Evolutionary conservation across 805 yeast species (phyloP), one percentile per base, ranked within the genome.

Genomic region (Tetrapisispora nanseiensis): DNA sequence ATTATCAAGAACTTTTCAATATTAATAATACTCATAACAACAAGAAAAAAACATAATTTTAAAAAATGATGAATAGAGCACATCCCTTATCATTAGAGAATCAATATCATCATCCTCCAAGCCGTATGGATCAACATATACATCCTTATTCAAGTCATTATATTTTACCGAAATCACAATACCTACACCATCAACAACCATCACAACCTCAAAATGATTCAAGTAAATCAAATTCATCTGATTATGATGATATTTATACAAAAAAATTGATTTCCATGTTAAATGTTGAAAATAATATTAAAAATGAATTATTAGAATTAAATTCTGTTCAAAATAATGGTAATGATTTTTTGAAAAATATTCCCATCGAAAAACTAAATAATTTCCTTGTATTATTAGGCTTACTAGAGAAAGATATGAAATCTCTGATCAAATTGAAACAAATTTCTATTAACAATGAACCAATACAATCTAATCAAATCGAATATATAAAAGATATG

Each of bases 391-490:
- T 24, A 16, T 35, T 35, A 19, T 35, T 35, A 24, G 38, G 38
- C 11, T 9, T 35, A 16, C 13, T 35, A 24, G 38, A 35, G 12
- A 35, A 35, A 35, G 38, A 35, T 18, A 35, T 35, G 22, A 35
- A 35, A 11, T 15, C 30, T 3, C 13, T 35, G 5, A 20, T 35
- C 10, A 35, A 35, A 35, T 24, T 24, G 18, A 35, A 35, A 24
- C 38, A 35, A 26, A 35, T 35, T 11, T 35, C 38, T 18, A 35
- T 35, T 18, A 35, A 35, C 12, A 35, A 33, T 22, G 38, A 23
- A 35, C 16, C 15, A 3, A 9, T 15, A 10, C 38, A 24, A 35
- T 6, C 23, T 5, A 23, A 9, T 16, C 22, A 35, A 35, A 13
- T 6, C 28, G 24, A 33, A 7, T n/a, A 8, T 22, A 10, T 8